Evolutionary conservation across 331 rosid species (phyloP), one percentile per base, ranked within the genome.

Genomic region (Pyrus hybrid): DNA sequence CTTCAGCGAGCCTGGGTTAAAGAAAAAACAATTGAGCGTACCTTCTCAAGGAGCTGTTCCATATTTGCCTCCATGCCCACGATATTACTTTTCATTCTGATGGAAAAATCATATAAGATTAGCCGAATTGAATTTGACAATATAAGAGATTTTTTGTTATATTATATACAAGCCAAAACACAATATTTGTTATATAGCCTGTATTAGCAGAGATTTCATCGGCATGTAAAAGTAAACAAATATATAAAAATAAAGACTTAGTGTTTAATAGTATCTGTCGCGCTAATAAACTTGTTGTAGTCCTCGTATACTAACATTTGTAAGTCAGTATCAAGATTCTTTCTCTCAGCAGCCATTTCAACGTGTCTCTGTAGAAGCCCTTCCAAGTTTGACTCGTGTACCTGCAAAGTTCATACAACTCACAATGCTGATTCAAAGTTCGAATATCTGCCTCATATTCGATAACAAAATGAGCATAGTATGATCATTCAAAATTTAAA

Each of bases 241-340:
- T 54, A 25, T 5, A 13, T 23, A 17, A 51, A 51, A 37, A 51
- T 35, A 16, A 22, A 58, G 11, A 29, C 30, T 56, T 64, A 87
- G 95, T 96, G 93, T 85, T 88, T 91, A 17, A 94, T 91, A 11
- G 97, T 88, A 84, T 91, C 98, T 0, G 98, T 94, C 21, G 95
- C 97, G 22, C 97, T 88, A 74, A 94, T 86, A 81, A 94, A 91
- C 85, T 91, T 94, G 82, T 90, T 94, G 80, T 91, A 94, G 80
- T 94, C 87, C 86, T 94, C 98, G 66, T 90, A 93, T n/a, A n/a
- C n/a, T n/a, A n/a, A n/a, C n/a, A n/a, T n/a, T n/a, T n/a, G n/a
- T n/a, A n/a, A n/a, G n/a, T 91, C 98, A 18, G 97, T 93, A 76
- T 93, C 98, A 2, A 93, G 96, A 87, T 93, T 93, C 95, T 93